Percentiles rank a stretch among this genome's conserved stretches.
Conservation (phyloP, 805 yeast species). For the Teunomyces atbi region DNA sequence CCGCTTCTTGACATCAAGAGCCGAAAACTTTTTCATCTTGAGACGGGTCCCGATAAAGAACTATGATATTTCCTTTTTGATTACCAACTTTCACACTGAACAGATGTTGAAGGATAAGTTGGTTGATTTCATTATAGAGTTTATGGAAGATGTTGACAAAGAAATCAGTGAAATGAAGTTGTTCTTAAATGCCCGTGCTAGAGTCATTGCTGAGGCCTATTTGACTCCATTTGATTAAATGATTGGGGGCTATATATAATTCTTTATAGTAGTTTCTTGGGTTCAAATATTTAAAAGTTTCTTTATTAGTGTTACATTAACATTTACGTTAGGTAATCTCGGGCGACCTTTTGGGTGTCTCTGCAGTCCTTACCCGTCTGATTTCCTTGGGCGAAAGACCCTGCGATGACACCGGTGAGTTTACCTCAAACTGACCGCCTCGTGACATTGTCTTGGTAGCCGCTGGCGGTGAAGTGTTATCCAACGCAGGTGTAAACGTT, state of each 20-base stretch:
- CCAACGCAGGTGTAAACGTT: constrained; percentile 7
- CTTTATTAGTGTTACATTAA: background rate
- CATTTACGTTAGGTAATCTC: background rate
- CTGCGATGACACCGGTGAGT: constrained; percentile 28
- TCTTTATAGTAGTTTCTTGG: background rate
- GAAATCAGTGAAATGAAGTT: constrained; percentile 98
- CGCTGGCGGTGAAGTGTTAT: constrained; percentile 2
- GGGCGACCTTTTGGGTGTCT: background rate
- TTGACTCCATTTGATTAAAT: constrained; percentile 77
- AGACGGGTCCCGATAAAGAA: constrained; percentile 90
- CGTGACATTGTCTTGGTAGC: constrained; percentile 13
- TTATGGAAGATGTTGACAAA: constrained; percentile 98
- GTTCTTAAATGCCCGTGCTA: constrained; percentile 94
- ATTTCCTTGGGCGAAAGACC: constrained; percentile 31
- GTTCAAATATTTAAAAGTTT: background rate
- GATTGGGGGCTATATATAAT: background rate
- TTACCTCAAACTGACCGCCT: constrained; percentile 17
- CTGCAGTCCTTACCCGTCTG: constrained; percentile 15
- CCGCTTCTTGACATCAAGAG: constrained; percentile 89
- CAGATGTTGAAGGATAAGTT: constrained; percentile 92
- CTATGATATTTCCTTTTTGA: constrained; percentile 87
- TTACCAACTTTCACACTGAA: constrained; percentile 93
- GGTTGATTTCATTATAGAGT: constrained; percentile 95
- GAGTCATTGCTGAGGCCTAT: constrained; percentile 96
- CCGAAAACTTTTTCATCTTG: constrained; percentile 88